Base-by-base conservation (phyloP, 192 early-diverging fungal genomes). In the Diversispora epigaea region DNA sequence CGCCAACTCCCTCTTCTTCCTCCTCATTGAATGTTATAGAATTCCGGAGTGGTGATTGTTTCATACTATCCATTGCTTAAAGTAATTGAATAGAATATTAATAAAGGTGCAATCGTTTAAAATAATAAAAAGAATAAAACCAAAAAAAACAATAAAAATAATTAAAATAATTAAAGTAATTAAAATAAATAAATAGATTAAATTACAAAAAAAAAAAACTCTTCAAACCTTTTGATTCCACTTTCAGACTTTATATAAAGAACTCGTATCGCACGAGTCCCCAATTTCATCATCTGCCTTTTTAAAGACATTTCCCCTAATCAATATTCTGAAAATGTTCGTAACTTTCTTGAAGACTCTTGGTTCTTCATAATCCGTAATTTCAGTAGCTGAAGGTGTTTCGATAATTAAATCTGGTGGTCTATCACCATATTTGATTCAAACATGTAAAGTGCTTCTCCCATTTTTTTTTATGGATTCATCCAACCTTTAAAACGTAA, bases 401-500 rank as follows among this genome's bases (percentile, higher is more conserved):
- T n/a, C n/a, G n/a, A 45, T 58, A 14, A 75, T 72, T 63, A 66
- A 41, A 43, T 54, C 49, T 17, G 76, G 79, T 10, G 78, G 65
- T 17, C 77, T 74, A 3, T 76, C 9, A 49, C 25, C 71, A 50
- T 6, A 52, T 49, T 19, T 79, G 70, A 2, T 50, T 68, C 60
- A 17, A 86, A 46, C 57, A 87, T 54, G 70, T 95, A 96, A 1
- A 73, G 44, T 0, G 78, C 73, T 79, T 21, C 89, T 78, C 56
- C 84, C 76, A 92, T 93, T 96, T 17, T 86, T 84, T 25, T 79
- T 78, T 4, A 91, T 88, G 15, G 90, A 92, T 70, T 95, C 87
- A 17, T 86, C 76, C 43, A 96, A 84, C 94, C 91, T 87, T 46
- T 65, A 9, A 22, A 22, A 81, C 1, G 43, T 6, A 68, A 3